Evolutionary conservation across 345 rosid species (phyloP).

Genomic region (Cochlearia excelsa): DNA sequence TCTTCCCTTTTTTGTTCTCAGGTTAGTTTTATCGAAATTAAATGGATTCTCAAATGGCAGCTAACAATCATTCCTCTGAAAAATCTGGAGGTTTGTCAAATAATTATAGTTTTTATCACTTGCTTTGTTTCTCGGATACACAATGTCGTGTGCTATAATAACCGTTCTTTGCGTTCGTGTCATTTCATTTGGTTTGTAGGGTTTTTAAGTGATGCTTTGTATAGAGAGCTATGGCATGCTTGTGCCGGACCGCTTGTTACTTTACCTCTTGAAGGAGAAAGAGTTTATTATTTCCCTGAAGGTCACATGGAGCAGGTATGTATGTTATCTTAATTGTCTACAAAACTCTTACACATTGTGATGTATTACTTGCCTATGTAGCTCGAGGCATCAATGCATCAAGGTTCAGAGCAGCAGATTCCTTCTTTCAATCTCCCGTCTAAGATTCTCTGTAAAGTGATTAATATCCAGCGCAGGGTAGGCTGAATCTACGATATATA

Average conservation of each 20-base stretch:
- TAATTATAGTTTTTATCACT: slow-evolving; percentile 7
- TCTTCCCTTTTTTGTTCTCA: neutral
- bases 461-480: slow-evolving; percentile 84
- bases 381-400: slow-evolving; percentile 97
- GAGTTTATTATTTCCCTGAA: slow-evolving; percentile 97
- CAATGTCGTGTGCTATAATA: neutral
- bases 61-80: slow-evolving; percentile 40
- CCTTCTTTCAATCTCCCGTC: slow-evolving; percentile 84
- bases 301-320: slow-evolving; percentile 99
- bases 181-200: slow-evolving; percentile 35
- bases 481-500: slow-evolving; percentile 25
- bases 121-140: slow-evolving; percentile 16
- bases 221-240: slow-evolving; percentile 90
- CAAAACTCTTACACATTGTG: neutral
- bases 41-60: slow-evolving; percentile 43
- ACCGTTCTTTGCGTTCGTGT: neutral
- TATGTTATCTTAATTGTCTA: too few species aligned
- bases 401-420: slow-evolving; percentile 69
- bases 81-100: slow-evolving; percentile 50
- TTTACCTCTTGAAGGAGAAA: slow-evolving; percentile 90
- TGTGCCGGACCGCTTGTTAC: slow-evolving; percentile 97
- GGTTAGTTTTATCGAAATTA: slow-evolving; percentile 14
- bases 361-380: slow-evolving; percentile 30
- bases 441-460: slow-evolving; percentile 95
- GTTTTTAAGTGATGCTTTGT: slow-evolving; percentile 60